A percentile compares a stretch with the other conserved stretches of the same genome.
phyloP scores from a whole-genome alignment of 345 rosid species.

The Eucalyptus lansdowneana region DNA sequence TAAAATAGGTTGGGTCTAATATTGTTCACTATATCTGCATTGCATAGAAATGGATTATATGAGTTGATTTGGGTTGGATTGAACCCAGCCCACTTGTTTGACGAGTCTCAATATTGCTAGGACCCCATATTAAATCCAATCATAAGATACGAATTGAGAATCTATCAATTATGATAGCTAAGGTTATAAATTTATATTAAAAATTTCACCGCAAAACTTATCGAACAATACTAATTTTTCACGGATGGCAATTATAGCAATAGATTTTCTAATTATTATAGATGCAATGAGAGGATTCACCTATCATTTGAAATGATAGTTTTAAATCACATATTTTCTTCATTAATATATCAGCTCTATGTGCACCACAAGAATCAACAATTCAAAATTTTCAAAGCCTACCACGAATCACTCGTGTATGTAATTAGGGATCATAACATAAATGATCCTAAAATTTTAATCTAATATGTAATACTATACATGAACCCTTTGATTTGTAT shows the following conservation, averaged over 20 bases:
- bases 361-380: not conserved
- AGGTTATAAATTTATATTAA: not conserved
- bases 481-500: accelerated
- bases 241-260: accelerated
- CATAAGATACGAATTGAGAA: not conserved
- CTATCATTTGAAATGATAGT: not conserved
- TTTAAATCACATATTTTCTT: not conserved
- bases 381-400: not conserved
- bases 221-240: not conserved
- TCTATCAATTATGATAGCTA: not conserved
- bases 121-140: not conserved
- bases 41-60: too few relatives aligned
- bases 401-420: accelerated
- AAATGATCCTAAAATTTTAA: accelerated
- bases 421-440: accelerated
- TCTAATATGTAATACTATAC: accelerated
- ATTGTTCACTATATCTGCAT: too few relatives aligned
- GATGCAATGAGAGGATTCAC: not conserved
- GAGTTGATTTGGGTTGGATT: accelerated
- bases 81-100: accelerated
- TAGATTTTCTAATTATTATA: not conserved
- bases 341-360: accelerated
- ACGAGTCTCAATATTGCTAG: accelerated
- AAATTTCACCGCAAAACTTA: not conserved
- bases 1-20: accelerated